Base-by-base conservation (phyloP, 352 stramenopile species). In the Aphanomyces astaci region DNA sequence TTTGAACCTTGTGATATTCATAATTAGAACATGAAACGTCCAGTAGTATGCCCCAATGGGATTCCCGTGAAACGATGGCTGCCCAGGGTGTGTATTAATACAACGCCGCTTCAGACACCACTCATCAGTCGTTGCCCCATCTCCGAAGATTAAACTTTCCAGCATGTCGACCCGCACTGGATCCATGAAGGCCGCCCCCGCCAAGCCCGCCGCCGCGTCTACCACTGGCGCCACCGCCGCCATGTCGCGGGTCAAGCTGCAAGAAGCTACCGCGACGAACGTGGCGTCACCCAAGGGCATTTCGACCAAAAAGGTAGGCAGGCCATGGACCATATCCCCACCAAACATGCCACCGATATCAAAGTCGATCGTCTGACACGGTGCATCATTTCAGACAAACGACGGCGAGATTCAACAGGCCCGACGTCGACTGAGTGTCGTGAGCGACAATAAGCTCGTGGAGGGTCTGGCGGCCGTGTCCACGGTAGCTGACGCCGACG, bases 381-480 rank as follows among this genome's bases (percentile, higher is more conserved):
- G n/a, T n/a, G 28, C 19, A 49, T n/a, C 30, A 4, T 68, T 32
- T 22, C 30, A 51, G 51, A 63, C 36, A 7, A 66, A 25, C 4
- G 64, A 66, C 10, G 64, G 51, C 1, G 62, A 71, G 25, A 56
- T 71, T 22, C 54, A 66, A 22, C 63, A 90, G 22, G 82, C 90
- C 66, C 80, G 81, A 15, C 85, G 83, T 28, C 74, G 82, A 0
- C 71, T 93, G 15, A 90, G 78, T 5, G 80, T 90, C 15, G 81
- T 91, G 19, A 90, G 81, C 57, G 83, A 90, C 75, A 91, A 90
- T 73, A 90, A 90, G 65, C 76, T 91, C 3, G 83, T 93, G 9
- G 81, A 93, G 52, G 81, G 81, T 4, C 87, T 93, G 79, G 75
- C 80, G 0, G 79, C 84, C 11, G 77, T 86, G 15, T 43, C 36